Conservation (phyloP, 305 asterid genomes). For the Fraxinus floribunda region DNA sequence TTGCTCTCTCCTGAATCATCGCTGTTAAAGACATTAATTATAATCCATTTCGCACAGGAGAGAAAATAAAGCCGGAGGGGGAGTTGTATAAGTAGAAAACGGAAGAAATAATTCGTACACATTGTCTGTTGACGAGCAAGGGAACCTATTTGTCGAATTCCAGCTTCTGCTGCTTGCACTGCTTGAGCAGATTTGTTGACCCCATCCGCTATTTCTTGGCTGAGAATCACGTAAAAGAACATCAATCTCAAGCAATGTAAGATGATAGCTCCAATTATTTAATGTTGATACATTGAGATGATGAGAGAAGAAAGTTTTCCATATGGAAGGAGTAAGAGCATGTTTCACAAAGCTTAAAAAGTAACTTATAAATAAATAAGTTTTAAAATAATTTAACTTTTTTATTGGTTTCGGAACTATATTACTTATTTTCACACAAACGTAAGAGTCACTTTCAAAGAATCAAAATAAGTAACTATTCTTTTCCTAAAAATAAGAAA, state of each 20-base stretch:
- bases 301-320: not conserved
- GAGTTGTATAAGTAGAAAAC: not conserved
- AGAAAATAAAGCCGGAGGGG: not conserved
- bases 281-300: not conserved
- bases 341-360: not conserved
- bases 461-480: not conserved
- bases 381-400: not conserved
- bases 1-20: constrained; percentile 92
- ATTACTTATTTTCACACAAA: not conserved
- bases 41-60: constrained; percentile 9
- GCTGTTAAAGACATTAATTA: constrained; percentile 40
- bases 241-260: constrained; percentile 17
- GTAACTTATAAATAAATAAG: not conserved
- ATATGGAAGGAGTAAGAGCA: not conserved
- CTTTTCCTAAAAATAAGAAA: not conserved
- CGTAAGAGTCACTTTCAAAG: not conserved
- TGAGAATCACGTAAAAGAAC: constrained; percentile 36
- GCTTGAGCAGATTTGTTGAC: constrained; percentile 87
- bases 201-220: constrained; percentile 89
- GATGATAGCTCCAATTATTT: constrained; percentile 10
- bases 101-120: constrained; percentile 48
- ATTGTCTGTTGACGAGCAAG: constrained; percentile 74
- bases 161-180: constrained; percentile 92
- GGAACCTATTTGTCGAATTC: constrained; percentile 79
- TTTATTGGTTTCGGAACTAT: not conserved